Evolutionary conservation across 768 basidiomycete genomes (phyloP).

Genomic region (Termitomyces sp.): DNA sequence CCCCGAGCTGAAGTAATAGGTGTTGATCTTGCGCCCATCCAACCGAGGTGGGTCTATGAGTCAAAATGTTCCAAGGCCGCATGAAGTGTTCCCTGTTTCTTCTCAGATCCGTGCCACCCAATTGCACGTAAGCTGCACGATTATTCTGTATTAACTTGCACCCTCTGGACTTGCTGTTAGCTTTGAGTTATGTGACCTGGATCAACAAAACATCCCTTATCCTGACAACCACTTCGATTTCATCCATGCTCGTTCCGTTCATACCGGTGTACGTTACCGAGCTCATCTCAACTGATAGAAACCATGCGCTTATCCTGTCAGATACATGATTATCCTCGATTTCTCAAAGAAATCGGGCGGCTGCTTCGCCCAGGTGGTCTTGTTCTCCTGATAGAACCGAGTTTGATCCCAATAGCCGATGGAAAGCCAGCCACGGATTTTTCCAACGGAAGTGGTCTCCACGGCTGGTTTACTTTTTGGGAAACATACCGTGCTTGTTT

Average conservation of each 20-base stretch:
- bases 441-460: conserved; percentile 26
- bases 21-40: conserved; percentile 67
- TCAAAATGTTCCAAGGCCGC: not conserved
- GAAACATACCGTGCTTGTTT: conserved; percentile 56
- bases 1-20: conserved; percentile 62
- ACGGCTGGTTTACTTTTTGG: conserved; percentile 63
- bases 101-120: not conserved
- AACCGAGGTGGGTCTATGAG: conserved; percentile 47
- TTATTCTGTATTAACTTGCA: not conserved
- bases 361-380: conserved; percentile 69
- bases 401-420: conserved; percentile 45
- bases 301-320: not conserved
- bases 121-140: not conserved
- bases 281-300: not conserved
- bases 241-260: conserved; percentile 65
- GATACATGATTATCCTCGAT: not conserved
- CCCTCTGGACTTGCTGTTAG: conserved; percentile 24
- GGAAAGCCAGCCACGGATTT: conserved; percentile 31
- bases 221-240: conserved; percentile 60
- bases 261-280: conserved; percentile 49
- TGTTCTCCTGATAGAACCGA: conserved; percentile 60
- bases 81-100: not conserved
- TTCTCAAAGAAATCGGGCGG: conserved; percentile 53
- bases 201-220: conserved; percentile 56
- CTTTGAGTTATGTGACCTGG: conserved; percentile 69